Evolutionary conservation across 148 eudicot species (phyloP).

Genomic region (Oxyria digyna): DNA sequence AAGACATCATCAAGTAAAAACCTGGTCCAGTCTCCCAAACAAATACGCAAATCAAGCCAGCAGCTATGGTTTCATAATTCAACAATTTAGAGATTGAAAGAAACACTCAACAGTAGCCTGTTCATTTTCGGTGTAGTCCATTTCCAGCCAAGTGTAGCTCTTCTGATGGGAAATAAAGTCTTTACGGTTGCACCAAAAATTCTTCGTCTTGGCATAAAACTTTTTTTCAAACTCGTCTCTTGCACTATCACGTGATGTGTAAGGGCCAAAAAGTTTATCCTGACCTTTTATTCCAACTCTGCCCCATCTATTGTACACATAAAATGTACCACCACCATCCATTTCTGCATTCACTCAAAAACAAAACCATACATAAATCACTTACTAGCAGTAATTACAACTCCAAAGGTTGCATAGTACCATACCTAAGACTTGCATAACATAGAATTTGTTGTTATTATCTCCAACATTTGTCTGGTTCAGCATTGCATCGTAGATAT

Average conservation of each 20-base stretch:
- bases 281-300: slow-evolving; percentile 96
- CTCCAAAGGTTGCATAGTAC: neutral
- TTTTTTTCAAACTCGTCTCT: slow-evolving; percentile 60
- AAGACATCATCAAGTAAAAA: neutral
- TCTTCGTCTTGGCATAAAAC: slow-evolving; percentile 70
- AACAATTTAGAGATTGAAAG: neutral
- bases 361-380: neutral
- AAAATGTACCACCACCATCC: slow-evolving; percentile 60
- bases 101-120: slow-evolving; percentile 36
- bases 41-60: too few relatives aligned
- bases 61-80: neutral
- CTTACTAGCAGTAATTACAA: neutral
- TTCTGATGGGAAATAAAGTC: slow-evolving; percentile 48
- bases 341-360: slow-evolving; percentile 40
- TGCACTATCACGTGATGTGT: slow-evolving; percentile 41
- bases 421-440: slow-evolving; percentile 79
- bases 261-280: slow-evolving; percentile 82
- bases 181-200: slow-evolving; percentile 60
- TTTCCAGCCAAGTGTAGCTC: slow-evolving; percentile 88
- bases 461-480: slow-evolving; percentile 96
- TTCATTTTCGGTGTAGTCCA: slow-evolving; percentile 70
- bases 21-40: neutral
- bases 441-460: slow-evolving; percentile 89
- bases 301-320: slow-evolving; percentile 93
- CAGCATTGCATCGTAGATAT: slow-evolving; percentile 90